Evolutionary conservation across 1,284 basidiomycete species (phyloP).

Genomic region (Meripilus lineatus): DNA sequence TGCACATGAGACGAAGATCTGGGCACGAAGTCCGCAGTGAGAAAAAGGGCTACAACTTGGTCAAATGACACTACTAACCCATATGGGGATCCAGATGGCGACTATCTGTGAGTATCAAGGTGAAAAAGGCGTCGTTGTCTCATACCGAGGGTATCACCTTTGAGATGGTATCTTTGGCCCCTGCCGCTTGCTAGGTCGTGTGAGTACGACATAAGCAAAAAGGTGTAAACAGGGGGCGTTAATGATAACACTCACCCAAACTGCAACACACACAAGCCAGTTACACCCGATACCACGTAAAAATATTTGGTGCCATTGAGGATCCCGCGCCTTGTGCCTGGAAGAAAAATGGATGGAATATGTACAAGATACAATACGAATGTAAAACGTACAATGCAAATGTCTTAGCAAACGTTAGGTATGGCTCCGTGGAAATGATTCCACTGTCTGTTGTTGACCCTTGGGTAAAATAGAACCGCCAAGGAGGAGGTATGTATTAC

Average conservation of each 20-base stretch:
- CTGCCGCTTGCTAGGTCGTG: slow-evolving; percentile 62
- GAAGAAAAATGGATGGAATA: slow-evolving; percentile 1
- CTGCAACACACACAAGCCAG: slow-evolving; percentile 73
- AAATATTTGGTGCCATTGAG: slow-evolving; percentile 72
- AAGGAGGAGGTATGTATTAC: slow-evolving; percentile 15
- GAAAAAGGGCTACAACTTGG: background rate
- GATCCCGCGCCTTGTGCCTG: slow-evolving; percentile 59
- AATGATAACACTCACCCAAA: slow-evolving; percentile 51
- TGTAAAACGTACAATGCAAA: slow-evolving; percentile 47
- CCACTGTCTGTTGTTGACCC: slow-evolving; percentile 37
- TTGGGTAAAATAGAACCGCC: slow-evolving; percentile 5
- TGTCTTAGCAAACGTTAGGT: slow-evolving; percentile 43
- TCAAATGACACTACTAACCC: slow-evolving; percentile 37
- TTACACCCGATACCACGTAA: slow-evolving; percentile 76
- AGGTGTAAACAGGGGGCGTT: background rate
- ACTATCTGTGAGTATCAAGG: slow-evolving; percentile 46
- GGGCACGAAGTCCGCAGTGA: background rate
- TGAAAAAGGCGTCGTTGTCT: too few species aligned
- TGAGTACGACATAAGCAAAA: background rate
- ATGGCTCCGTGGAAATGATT: slow-evolving; percentile 54
- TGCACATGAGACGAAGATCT: slow-evolving; percentile 69
- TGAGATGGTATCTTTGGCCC: slow-evolving; percentile 65
- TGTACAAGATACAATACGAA: background rate
- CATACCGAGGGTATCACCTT: too few species aligned
- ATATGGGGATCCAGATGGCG: slow-evolving; percentile 74